These are phyloP conservation scores for Lactarius trivialis DNA, from an alignment of 768 basidiomycete genomes.

Conservation along the genomic window DNA sequence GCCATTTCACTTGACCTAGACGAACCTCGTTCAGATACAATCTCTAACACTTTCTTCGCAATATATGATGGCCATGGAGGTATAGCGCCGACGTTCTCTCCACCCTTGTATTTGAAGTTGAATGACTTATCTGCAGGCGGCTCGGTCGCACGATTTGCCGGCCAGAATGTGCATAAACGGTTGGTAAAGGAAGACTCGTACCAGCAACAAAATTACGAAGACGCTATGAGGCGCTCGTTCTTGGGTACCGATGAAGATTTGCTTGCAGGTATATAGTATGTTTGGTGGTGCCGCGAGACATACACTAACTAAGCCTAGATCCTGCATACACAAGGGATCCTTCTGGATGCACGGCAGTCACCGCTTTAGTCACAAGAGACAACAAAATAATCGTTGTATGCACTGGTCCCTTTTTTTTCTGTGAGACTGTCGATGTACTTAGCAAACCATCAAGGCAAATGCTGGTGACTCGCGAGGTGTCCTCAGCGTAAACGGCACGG, in stretches of 20 bases:
- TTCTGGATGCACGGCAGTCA: conserved; percentile 94
- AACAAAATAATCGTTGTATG: conserved; percentile 74
- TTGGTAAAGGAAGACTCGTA: conserved; percentile 69
- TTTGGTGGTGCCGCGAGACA: neutral
- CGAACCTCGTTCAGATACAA: conserved; percentile 33
- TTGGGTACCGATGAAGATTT: conserved; percentile 94
- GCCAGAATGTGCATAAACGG: conserved; percentile 75
- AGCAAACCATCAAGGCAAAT: conserved; percentile 64
- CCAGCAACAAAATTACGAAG: conserved; percentile 58
- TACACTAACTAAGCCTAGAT: conserved; percentile 39
- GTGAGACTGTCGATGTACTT: neutral
- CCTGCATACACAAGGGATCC: conserved; percentile 85
- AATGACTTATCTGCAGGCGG: conserved; percentile 44
- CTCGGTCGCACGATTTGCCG: conserved; percentile 82
- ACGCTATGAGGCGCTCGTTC: conserved; percentile 82
- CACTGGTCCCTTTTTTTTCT: conserved; percentile 10
- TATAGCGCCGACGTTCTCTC: conserved; percentile 32
- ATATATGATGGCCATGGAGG: conserved; percentile 99
- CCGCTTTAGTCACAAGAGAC: conserved; percentile 75
- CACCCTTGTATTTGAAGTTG: conserved; percentile 8
- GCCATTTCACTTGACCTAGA: conserved; percentile 66
- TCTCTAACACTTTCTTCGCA: conserved; percentile 79
- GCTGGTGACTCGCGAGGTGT: conserved; percentile 95
- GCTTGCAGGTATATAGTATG: conserved; percentile 54
- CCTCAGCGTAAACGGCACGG: conserved; percentile 76